Base-by-base conservation (phyloP, 129 eudicot genomes). In the Daucus carota region DNA sequence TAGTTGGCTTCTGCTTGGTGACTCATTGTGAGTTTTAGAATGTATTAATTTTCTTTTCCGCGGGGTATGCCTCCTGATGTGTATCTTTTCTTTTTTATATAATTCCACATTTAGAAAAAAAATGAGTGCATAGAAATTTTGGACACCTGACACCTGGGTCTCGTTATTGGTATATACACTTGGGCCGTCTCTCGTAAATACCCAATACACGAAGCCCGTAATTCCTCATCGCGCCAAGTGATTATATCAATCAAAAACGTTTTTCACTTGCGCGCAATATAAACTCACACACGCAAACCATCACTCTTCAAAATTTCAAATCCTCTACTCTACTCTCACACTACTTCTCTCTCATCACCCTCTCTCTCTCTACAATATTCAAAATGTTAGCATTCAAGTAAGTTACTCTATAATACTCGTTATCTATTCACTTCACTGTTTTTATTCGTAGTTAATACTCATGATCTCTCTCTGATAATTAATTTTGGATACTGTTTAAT, bases 351-450 rank as follows among this genome's bases (percentile, higher is more conserved):
- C 59, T 17, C 57, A n/a, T 17, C 57, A 16, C 57, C 18, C 57
- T 48, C 57, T 18, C 24, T 47, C 52, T 16, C 52, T 20, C 59
- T 50, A 38, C 66, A 1, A 36, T 31, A 43, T 66, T 74, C 32
- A 85, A 82, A 82, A 86, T 89, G 91, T 84, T 33, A 24, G 77
- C 94, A 41, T 85, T 86, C 89, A 89, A 89, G 94, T 89, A 71
- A 73, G 67, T 68, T 70, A n/a, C n/a, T n/a, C n/a, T n/a, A 1
- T 1, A 29, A 70, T 11, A 57, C n/a, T 57, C 24, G n/a, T 26
- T 70, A 1, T 15, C 3, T 22, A 22, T 38, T 70, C 15, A 24
- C 20, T 28, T 41, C 52, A 41, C n/a, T 26, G 40, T 40, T 48
- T 75, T 48, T 29, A 43, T 68, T 70, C 68, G 14, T 20, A 17